Base-by-base conservation (phyloP, 2,329 filamentous ascomycete genomes). In the Furcasterigmium furcatum region DNA sequence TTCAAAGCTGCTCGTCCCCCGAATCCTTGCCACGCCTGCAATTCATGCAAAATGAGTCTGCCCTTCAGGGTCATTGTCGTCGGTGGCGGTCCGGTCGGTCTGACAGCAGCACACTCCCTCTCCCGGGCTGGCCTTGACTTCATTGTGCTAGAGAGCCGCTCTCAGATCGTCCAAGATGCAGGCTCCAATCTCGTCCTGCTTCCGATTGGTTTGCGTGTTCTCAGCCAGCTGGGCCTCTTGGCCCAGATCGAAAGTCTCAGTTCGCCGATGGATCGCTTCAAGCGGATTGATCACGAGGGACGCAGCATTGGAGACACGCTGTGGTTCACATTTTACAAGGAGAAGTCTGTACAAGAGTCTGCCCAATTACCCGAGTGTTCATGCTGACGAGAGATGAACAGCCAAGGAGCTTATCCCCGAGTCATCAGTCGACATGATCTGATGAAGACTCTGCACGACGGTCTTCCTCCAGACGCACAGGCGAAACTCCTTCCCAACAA, bases 141-240 rank as follows among this genome's bases (percentile, higher is more conserved):
- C 24, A 38, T 40, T 22, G 5, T 48, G 19, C 25, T 48, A 7
- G 46, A 48, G 21, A 34, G 56, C 10, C 58, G 61, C 2, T 22
- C 51, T 1, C 49, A 53, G 1, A 22, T 64, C 9, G 46, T 61
- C 47, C 46, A 57, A 34, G 55, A 66, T 49, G 57, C 59, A 13
- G 55, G 57, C 19, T 55, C 59, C 18, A 55, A 63, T 55, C 49
- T 68, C 43, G 54, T 63, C 13, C 48, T 72, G 43, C 49, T 58
- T 52, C 43, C 55, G 36, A 48, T 53, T 45, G 56, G 48, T 5
- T 38, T 60, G 45, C 62, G 58, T 27, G 55, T 59, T n/a, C 44
- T 70, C 0, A 45, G 59, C 6, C 67, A 70, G 34, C 53, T 70
- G 2, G 62, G 60, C 3, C 53, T 65, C 3, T 52, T 55, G 16